phyloP scores from a whole-genome alignment of 768 basidiomycete species.

The Leccinum variicolor region DNA sequence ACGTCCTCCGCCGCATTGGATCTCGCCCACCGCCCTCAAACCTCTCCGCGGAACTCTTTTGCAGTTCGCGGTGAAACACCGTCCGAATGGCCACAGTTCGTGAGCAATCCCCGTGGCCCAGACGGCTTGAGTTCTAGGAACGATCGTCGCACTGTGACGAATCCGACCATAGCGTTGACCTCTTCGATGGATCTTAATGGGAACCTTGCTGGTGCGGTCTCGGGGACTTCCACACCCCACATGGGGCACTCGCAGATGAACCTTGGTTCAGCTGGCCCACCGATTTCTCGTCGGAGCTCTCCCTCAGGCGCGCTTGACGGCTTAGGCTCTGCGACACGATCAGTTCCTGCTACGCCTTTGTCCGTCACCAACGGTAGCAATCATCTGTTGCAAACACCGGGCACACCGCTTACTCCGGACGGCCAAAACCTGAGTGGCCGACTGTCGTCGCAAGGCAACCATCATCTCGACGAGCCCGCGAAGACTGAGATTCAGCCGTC shows the following conservation, averaged over 20 bases:
- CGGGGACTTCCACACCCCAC: conserved; percentile 63
- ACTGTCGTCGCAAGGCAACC: conserved; percentile 44
- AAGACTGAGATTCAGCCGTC: conserved; percentile 67
- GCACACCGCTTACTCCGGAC: conserved; percentile 61
- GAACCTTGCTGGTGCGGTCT: conserved; percentile 45
- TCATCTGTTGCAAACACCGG: conserved; percentile 61
- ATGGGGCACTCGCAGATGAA: conserved; percentile 55
- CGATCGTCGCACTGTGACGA: conserved; percentile 72
- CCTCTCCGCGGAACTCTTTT: conserved; percentile 64
- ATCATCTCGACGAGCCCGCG: conserved; percentile 48
- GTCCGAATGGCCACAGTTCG: conserved; percentile 94
- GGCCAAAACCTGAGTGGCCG: conserved; percentile 60
- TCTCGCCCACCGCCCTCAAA: conserved; percentile 84
- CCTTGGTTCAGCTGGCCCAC: conserved; percentile 28
- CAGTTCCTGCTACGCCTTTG: conserved; percentile 81
- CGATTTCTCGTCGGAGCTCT: conserved; percentile 70
- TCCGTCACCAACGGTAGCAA: conserved; percentile 46
- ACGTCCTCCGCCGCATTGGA: conserved; percentile 91
- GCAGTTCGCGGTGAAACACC: conserved; percentile 63
- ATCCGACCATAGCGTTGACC: conserved; percentile 65
- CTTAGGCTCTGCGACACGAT: conserved; percentile 62
- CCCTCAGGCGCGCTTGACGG: conserved; percentile 64
- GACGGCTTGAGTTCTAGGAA: conserved; percentile 53
- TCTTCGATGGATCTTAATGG: conserved; percentile 49
- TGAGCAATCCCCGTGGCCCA: conserved; percentile 55